Percentiles rank a stretch among this genome's conserved stretches.
Conservation (phyloP, 345 rosid species). For the Alliaria petiolata region DNA sequence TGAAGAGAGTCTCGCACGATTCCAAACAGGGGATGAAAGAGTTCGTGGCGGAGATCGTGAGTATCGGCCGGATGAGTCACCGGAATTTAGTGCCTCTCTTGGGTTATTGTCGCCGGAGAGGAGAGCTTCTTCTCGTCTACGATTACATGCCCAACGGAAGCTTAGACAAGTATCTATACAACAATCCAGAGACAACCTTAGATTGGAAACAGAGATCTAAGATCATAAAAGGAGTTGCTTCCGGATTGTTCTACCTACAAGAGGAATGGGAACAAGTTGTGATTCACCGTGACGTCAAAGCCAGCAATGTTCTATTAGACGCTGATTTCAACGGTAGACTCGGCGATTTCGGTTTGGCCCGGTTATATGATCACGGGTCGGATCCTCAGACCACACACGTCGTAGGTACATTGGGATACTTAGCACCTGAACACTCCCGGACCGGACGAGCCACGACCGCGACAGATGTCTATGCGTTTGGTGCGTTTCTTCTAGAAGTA, state of each 20-base stretch:
- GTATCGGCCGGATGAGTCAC: slow-evolving; percentile 53
- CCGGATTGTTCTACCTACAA: slow-evolving; percentile 52
- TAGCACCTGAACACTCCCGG: slow-evolving; percentile 57
- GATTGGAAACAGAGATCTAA: slow-evolving; percentile 53
- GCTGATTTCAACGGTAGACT: slow-evolving; percentile 49
- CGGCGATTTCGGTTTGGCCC: slow-evolving; percentile 67
- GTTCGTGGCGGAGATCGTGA: slow-evolving; percentile 57
- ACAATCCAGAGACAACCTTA: slow-evolving; percentile 37
- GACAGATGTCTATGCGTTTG: slow-evolving; percentile 55
- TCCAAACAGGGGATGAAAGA: slow-evolving; percentile 61
- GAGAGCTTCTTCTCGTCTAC: slow-evolving; percentile 56
- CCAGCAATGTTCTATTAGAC: slow-evolving; percentile 57
- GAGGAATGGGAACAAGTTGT: slow-evolving; percentile 72
- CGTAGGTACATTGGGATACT: slow-evolving; percentile 59
- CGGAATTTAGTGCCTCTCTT: slow-evolving; percentile 50
- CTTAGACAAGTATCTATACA: slow-evolving; percentile 47
- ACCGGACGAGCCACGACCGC: slow-evolving; percentile 51
- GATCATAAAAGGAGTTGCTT: slow-evolving; percentile 55
- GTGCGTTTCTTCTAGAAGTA: slow-evolving; percentile 62
- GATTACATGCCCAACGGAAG: slow-evolving; percentile 69
- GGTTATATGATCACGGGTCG: slow-evolving; percentile 53
- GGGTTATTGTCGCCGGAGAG: slow-evolving; percentile 59
- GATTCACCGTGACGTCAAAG: slow-evolving; percentile 63
- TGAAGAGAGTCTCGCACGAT: slow-evolving; percentile 61
- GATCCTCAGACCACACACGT: slow-evolving; percentile 57